A percentile compares a stretch with the other conserved stretches of the same genome.
These are phyloP conservation scores for Yarrowia sp. DNA, from an alignment of 805 yeast species.

Conservation along the genomic window DNA sequence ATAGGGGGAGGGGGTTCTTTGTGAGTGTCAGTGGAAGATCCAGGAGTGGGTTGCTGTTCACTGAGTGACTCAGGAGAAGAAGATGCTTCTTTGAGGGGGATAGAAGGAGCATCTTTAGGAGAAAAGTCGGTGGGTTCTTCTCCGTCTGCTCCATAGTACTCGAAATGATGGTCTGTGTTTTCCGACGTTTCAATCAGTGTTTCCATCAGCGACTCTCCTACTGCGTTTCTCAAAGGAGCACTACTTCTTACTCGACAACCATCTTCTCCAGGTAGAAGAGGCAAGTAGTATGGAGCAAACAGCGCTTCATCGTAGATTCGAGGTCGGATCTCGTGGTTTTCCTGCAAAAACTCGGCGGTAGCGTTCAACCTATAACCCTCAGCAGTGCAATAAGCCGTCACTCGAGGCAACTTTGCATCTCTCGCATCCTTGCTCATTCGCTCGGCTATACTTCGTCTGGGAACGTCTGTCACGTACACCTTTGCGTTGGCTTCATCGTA, in stretches of 20 bases:
- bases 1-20: neutral
- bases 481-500: slow-evolving; percentile 50
- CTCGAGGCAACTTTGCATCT: slow-evolving; percentile 68
- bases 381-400: slow-evolving; percentile 88
- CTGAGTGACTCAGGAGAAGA: neutral
- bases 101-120: slow-evolving; percentile 9
- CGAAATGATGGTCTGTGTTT: slow-evolving; percentile 87
- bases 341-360: slow-evolving; percentile 61
- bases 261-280: slow-evolving; percentile 73
- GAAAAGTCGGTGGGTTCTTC: slow-evolving; percentile 20
- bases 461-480: slow-evolving; percentile 34
- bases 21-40: neutral
- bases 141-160: slow-evolving; percentile 46
- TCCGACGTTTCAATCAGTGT: slow-evolving; percentile 75
- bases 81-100: neutral
- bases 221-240: slow-evolving; percentile 33
- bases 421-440: slow-evolving; percentile 48
- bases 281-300: slow-evolving; percentile 84
- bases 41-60: neutral
- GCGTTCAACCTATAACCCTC: slow-evolving; percentile 70
- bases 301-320: slow-evolving; percentile 89
- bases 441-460: slow-evolving; percentile 36
- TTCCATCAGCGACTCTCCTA: slow-evolving; percentile 58
- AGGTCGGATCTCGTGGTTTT: slow-evolving; percentile 79
- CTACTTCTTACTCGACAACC: slow-evolving; percentile 40